phyloP scores from a whole-genome alignment of 176 grass and related monocot genomes.

The Themeda triandra region DNA sequence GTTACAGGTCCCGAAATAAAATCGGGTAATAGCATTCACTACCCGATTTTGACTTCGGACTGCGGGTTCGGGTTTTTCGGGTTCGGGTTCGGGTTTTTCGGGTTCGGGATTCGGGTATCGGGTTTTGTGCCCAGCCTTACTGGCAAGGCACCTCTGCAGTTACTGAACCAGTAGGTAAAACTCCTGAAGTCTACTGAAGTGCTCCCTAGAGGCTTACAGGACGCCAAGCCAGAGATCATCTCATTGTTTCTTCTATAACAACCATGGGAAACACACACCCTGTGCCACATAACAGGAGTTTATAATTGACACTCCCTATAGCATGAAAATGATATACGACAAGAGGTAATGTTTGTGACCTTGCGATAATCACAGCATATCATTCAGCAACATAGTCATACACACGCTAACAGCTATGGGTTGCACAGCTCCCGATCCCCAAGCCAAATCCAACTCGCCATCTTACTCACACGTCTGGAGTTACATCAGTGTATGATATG shows the following conservation, averaged over 20 bases:
- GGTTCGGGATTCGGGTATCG: no score
- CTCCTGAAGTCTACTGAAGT: no score
- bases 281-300: background rate
- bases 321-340: background rate
- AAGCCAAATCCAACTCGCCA: conserved; percentile 35
- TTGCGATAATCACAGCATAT: background rate
- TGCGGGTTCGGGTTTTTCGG: no score
- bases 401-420: background rate
- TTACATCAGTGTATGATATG: conserved; percentile 20
- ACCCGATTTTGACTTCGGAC: no score
- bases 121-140: no score
- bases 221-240: background rate
- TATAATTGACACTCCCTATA: background rate
- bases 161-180: no score
- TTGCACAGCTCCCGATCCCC: background rate
- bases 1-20: no score
- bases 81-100: no score
- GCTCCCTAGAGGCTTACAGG: background rate
- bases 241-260: background rate
- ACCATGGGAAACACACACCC: background rate
- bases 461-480: conserved; percentile 13
- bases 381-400: background rate
- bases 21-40: no score
- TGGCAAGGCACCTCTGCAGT: no score
- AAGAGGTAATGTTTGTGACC: background rate